These are phyloP conservation scores for Aspergillus proliferans DNA, from an alignment of 2,329 filamentous ascomycete genomes.

Conservation along the genomic window DNA sequence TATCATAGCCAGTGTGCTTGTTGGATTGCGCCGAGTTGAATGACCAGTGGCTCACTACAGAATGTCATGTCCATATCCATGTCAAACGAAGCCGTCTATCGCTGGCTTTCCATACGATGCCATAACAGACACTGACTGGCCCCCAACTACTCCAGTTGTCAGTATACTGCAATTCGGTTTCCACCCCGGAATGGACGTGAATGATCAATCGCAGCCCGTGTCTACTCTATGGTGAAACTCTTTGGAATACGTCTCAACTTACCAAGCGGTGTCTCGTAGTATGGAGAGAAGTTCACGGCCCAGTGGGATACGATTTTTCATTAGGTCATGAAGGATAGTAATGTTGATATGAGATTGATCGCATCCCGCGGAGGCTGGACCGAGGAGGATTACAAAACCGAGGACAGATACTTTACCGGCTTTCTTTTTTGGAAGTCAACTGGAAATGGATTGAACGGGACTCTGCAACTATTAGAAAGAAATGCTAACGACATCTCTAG, in stretches of 20 bases:
- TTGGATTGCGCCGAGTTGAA: too few relatives aligned
- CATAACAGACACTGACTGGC: too few relatives aligned
- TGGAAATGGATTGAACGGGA: neutral
- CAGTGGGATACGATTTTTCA: neutral
- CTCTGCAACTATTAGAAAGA: neutral
- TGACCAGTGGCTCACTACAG: too few relatives aligned
- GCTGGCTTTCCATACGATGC: too few relatives aligned
- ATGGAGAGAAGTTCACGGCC: neutral
- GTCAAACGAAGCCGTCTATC: too few relatives aligned
- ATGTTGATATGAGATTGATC: neutral
- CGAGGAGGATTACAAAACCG: neutral
- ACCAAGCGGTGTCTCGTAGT: neutral
- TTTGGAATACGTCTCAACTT: neutral
- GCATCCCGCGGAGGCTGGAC: neutral
- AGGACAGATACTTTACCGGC: neutral
- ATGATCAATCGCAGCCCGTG: neutral
- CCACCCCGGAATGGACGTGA: neutral
- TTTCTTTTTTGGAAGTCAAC: neutral
- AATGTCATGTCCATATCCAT: too few relatives aligned
- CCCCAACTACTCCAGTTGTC: constrained; percentile 1
- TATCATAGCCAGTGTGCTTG: too few relatives aligned
- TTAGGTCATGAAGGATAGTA: neutral
- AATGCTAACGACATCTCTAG: neutral
- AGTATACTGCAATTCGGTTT: neutral
- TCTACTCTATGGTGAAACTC: neutral